Evolutionary conservation across 2,329 filamentous ascomycete genomes (phyloP).

Genomic region (Diaporthe destruens): DNA sequence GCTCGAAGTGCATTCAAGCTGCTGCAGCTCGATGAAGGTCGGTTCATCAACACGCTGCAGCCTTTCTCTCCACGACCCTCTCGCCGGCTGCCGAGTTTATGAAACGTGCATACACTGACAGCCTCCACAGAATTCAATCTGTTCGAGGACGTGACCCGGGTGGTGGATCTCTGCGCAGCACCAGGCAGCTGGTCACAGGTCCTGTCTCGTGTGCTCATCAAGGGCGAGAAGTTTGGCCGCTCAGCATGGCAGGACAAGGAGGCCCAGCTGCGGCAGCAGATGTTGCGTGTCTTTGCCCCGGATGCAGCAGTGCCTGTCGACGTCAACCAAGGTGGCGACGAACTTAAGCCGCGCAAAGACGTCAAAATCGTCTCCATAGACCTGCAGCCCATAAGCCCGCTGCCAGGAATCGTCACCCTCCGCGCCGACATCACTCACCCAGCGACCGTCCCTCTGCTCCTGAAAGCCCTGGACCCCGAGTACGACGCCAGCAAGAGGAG

Average conservation of each 20-base stretch:
- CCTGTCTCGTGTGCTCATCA: constrained; percentile 90
- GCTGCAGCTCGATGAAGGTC: constrained; percentile 89
- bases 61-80: constrained; percentile 33
- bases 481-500: constrained; percentile 62
- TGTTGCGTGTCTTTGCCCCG: constrained; percentile 65
- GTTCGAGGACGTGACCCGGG: constrained; percentile 88
- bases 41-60: background rate
- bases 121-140: constrained; percentile 83
- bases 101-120: constrained; percentile 14
- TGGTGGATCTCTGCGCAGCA: constrained; percentile 95
- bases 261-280: constrained; percentile 71
- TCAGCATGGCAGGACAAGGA: constrained; percentile 90
- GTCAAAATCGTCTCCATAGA: constrained; percentile 98
- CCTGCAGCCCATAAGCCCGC: constrained; percentile 92
- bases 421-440: constrained; percentile 98
- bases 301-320: constrained; percentile 29
- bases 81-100: constrained; percentile 26
- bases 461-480: constrained; percentile 84
- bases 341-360: constrained; percentile 67
- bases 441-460: constrained; percentile 89
- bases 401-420: constrained; percentile 91
- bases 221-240: constrained; percentile 90
- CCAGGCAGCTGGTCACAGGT: constrained; percentile 99
- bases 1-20: constrained; percentile 97
- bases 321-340: constrained; percentile 45